phyloP scores from a whole-genome alignment of 352 stramenopile genomes.

The Peronosclerospora sorghi region DNA sequence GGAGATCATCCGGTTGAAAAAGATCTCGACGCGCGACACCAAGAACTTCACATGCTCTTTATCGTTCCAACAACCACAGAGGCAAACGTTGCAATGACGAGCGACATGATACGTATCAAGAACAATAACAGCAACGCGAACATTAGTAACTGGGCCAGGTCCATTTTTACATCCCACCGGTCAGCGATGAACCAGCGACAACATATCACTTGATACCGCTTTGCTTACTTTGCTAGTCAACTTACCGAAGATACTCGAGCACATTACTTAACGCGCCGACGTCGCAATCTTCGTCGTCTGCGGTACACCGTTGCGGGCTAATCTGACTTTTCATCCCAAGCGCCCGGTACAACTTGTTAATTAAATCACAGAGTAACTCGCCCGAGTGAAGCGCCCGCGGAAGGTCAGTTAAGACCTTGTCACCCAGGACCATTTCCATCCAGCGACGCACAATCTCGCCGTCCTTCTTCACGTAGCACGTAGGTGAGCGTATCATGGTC shows the following conservation, averaged over 20 bases:
- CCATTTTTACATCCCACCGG: not conserved
- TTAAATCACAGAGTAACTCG: slow-evolving; percentile 48
- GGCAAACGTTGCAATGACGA: slow-evolving; percentile 2
- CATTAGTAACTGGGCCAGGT: not conserved
- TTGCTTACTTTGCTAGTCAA: not conserved
- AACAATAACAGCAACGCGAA: slow-evolving; percentile 1
- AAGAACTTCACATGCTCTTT: slow-evolving; percentile 54
- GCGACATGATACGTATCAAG: not conserved
- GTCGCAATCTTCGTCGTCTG: slow-evolving; percentile 4
- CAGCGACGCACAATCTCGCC: slow-evolving; percentile 69
- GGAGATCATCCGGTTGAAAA: slow-evolving; percentile 64
- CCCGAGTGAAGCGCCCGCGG: slow-evolving; percentile 46
- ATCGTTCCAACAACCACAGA: not conserved
- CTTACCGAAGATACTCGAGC: slow-evolving; percentile 55
- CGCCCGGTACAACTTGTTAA: slow-evolving; percentile 63
- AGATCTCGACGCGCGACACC: slow-evolving; percentile 46
- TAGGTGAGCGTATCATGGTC: slow-evolving; percentile 26
- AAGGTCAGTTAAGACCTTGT: slow-evolving; percentile 51
- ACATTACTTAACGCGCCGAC: slow-evolving; percentile 32
- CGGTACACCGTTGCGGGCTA: slow-evolving; percentile 8
- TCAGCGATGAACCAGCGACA: not conserved
- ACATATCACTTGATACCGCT: not conserved
- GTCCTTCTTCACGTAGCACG: slow-evolving; percentile 29
- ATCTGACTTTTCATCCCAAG: slow-evolving; percentile 68
- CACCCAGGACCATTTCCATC: slow-evolving; percentile 83